Base-by-base conservation (phyloP, 179 eudicot species). In the Pouteria campechiana region DNA sequence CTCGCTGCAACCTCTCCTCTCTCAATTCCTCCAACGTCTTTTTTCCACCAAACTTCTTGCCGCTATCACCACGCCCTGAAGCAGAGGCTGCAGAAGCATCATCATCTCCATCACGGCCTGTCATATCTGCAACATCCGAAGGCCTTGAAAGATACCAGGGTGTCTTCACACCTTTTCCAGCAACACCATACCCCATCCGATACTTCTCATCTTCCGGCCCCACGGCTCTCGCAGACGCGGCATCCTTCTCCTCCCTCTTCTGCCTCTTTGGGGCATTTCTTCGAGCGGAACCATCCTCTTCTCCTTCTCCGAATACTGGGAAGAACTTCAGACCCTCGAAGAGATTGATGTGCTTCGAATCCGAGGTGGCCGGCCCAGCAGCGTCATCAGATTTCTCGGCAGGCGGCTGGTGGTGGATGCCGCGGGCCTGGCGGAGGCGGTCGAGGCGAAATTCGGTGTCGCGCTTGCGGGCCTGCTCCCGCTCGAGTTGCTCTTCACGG, bases 201-300 rank as follows among this genome's bases (percentile, higher is more conserved):
- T 89, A 81, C 58, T 48, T 55, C 71, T 85, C 97, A 55, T 89
- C 97, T 45, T 89, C 97, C 0, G 97, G 88, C n/a, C 69, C 62
- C 54, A 81, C 78, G 13, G 54, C 73, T 52, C 72, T 64, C n/a
- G 48, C 48, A 11, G 33, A 52, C 13, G 33, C 58, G 24, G 51
- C 70, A 50, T 69, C 66, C 58, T 59, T 50, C 67, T 62, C 70
- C 76, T 48, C 66, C 68, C 63, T 69, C 79, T 71, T 67, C 67
- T 14, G 52, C 50, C 46, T 50, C 54, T 41, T 57, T 55, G 41
- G 35, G 44, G 43, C 61, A 8, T 47, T 54, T 30, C 54, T 37
- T 37, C 48, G 46, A 63, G 57, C 66, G 11, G 37, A 68, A n/a
- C 48, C 65, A 37, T 48, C 41, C 55, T 69, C 60, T 20, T 35